A percentile compares a stretch with the other conserved stretches of the same genome.
Evolutionary conservation across 257 asterid species (phyloP).

Genomic region (Cordia subcordata): DNA sequence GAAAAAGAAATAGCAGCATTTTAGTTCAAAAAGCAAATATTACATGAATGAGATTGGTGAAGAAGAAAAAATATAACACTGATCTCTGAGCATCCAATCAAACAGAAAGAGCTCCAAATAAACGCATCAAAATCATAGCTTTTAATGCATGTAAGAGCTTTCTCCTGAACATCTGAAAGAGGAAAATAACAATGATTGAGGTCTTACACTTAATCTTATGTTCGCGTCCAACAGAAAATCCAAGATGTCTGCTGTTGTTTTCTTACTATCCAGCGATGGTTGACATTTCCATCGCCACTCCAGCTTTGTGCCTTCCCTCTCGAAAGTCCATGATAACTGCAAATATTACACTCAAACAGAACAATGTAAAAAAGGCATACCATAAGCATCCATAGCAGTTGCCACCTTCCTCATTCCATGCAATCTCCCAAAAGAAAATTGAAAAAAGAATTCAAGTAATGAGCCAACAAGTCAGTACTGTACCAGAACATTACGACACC

Average conservation of each 20-base stretch:
- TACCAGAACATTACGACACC: no score
- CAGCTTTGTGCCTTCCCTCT: constrained; percentile 83
- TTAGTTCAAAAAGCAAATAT: not conserved
- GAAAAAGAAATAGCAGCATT: no score
- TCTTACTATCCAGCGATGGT: constrained; percentile 49
- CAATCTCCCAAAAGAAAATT: not conserved
- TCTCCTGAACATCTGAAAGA: not conserved
- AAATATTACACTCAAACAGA: constrained; percentile 7
- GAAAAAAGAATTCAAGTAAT: no score
- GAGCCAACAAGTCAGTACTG: no score
- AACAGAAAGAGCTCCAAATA: not conserved
- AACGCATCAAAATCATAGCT: not conserved
- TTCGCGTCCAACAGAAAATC: constrained; percentile 95
- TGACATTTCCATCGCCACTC: constrained; percentile 99
- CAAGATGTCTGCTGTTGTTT: constrained; percentile 63
- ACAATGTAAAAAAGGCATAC: not conserved
- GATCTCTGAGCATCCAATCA: not conserved
- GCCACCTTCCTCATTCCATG: not conserved
- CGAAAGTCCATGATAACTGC: constrained; percentile 90
- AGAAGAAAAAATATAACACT: not conserved
- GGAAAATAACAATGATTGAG: not conserved
- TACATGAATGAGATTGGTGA: not conserved
- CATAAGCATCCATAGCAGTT: not conserved
- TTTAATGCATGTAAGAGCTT: not conserved
- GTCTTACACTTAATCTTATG: constrained; percentile 82